Conservation (phyloP, 2,329 filamentous ascomycete species). For the Aspergillus hiratsukae region DNA sequence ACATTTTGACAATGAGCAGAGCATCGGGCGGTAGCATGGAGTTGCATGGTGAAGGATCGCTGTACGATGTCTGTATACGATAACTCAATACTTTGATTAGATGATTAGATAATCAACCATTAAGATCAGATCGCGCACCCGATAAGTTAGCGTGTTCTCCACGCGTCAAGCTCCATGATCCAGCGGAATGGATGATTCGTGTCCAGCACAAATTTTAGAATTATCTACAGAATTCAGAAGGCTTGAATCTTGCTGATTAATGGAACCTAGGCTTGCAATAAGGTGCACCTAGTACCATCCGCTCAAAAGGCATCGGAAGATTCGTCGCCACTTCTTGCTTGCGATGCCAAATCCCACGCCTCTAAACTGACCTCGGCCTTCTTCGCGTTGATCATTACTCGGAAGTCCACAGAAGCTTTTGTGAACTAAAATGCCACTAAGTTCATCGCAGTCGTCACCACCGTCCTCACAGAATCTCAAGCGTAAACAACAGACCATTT, state of each 20-base stretch:
- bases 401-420: background rate
- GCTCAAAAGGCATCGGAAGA: background rate
- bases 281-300: background rate
- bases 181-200: slow-evolving; percentile 1
- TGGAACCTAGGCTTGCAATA: background rate
- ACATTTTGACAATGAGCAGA: background rate
- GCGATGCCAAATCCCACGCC: background rate
- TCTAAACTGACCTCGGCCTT: background rate
- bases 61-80: background rate
- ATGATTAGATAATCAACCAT: slow-evolving; percentile 16
- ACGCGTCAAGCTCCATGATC: slow-evolving; percentile 31
- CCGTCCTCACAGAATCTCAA: slow-evolving; percentile 31
- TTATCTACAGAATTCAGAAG: background rate
- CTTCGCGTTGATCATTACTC: background rate
- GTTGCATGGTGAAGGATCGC: background rate
- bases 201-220: background rate
- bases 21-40: background rate
- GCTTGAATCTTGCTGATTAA: background rate
- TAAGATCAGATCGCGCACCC: slow-evolving; percentile 1
- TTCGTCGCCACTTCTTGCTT: background rate
- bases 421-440: slow-evolving; percentile 26
- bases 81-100: background rate
- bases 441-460: slow-evolving; percentile 31
- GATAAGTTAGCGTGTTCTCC: slow-evolving; percentile 18
- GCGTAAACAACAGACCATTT: slow-evolving; percentile 65